Evolutionary conservation across 2,329 filamentous ascomycete genomes (phyloP).

Genomic region (Trichophyton benhamiae): DNA sequence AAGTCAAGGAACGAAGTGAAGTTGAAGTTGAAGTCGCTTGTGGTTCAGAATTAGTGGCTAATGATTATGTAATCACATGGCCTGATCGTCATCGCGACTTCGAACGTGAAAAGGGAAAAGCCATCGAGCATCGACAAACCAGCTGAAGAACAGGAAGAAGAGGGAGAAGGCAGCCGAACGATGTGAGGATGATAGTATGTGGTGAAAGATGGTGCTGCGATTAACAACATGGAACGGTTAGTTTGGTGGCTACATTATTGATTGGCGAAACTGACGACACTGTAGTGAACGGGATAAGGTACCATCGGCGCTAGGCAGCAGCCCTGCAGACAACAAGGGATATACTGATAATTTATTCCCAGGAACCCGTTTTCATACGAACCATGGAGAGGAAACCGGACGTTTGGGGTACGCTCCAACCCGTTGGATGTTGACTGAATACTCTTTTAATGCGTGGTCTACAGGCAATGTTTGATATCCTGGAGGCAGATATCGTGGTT

Average conservation of each 20-base stretch:
- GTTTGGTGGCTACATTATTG: constrained; percentile 16
- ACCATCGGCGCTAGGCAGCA: background rate
- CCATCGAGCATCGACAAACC: background rate
- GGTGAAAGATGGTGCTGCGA: constrained; percentile 39
- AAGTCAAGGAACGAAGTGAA: background rate
- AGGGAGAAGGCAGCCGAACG: background rate
- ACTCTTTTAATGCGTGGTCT: background rate
- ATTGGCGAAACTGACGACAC: constrained; percentile 13
- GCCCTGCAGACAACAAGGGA: background rate
- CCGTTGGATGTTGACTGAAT: background rate
- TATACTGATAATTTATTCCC: background rate
- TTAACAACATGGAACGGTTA: constrained; percentile 81
- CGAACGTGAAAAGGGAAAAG: background rate
- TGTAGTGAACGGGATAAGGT: constrained; percentile 70
- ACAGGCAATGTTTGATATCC: constrained; percentile 82
- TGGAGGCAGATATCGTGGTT: constrained; percentile 84
- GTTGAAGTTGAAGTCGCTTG: background rate
- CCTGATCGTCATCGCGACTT: background rate
- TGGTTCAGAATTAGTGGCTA: constrained; percentile 2
- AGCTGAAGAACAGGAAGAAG: background rate
- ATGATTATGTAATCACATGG: background rate
- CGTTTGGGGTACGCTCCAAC: constrained; percentile 46
- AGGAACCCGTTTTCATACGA: constrained; percentile 77
- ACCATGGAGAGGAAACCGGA: constrained; percentile 62
- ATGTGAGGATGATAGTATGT: background rate